Evolutionary conservation across 140 eudicot species (phyloP), one percentile per base, ranked within the genome.

Genomic region (Erigeron philadelphicus): DNA sequence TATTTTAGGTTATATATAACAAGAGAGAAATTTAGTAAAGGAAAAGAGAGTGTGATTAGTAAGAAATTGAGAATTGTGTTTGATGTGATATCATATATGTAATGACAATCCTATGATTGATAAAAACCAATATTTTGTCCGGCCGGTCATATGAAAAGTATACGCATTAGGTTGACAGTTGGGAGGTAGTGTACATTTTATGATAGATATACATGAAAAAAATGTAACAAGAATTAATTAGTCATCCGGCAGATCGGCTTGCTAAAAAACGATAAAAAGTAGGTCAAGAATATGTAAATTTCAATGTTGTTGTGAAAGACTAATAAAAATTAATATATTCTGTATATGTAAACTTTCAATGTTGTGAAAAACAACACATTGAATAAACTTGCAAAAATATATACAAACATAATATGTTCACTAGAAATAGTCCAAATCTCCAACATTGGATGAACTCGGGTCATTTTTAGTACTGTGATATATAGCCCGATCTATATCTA

Each of bases 261-360:
- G 38, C 38, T 2, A 25, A 42, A 7, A 68, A 21, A 61, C 66
- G 68, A 17, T 25, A 23, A 76, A 69, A 21, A 49, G 70, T 72
- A 72, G 61, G 76, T 23, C 50, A 76, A 61, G 52, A 70, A 76
- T 6, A 54, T 76, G 71, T 76, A 41, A 38, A 75, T 75, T 67
- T 11, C 79, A 38, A 75, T 71, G 46, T 6, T 9, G 46, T 71
- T 11, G 25, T 47, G 3, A n/a, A 13, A 38, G 9, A 13, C 9
- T 45, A 45, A 11, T 45, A 45, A 7, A 15, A n/a, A 18, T 58
- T 18, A 25, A 9, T 58, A 59, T 42, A 59, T 58, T 21, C 11
- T 58, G 43, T 23, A 13, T 21, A 23, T 58, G 23, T 31, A 31
- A 31, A 3, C 5, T 31, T 31, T n/a, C n/a, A n/a, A n/a, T n/a